Base-by-base conservation (phyloP, 2,329 filamentous ascomycete genomes). In the Rhynchosporium agropyri region DNA sequence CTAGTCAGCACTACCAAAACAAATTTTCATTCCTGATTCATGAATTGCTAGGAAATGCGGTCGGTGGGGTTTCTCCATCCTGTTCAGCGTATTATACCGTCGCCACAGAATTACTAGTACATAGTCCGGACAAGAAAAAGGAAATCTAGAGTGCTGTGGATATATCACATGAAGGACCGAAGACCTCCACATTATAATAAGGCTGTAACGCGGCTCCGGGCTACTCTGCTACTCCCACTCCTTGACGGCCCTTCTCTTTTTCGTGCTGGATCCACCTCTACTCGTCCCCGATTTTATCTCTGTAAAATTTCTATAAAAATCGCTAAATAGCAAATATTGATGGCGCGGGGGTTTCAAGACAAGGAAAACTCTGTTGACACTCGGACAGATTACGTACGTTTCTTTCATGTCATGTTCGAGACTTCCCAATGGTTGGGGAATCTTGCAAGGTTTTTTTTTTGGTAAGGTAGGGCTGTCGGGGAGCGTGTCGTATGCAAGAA, bases 61-160 rank as follows among this genome's bases (percentile, higher is more conserved):
- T 20, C 20, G 20, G 26, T 40, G 28, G 20, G 12, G 28, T 45
- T 33, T 45, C 40, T 45, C 43, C 40, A 13, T 43, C n/a, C 20
- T 43, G 12, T 40, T 29, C 53, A 29, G 53, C 48, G 54, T 50
- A 60, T 12, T 58, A 33, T 3, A 26, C 61, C 61, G 57, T 56
- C 43, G 51, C 56, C 61, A 63, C 61, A 31, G 60, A 51, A 57
- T 57, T 63, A 63, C 51, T 55, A 20, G 20, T 55, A 29, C 42
- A 33, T 33, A 26, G 38, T 49, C 38, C 53, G 38, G 48, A 61
- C n/a, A 50, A 29, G 36, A 50, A 49, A 38, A 50, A 29, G 29
- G 38, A 54, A 40, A 26, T 54, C 49, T 54, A 54, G 50, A 54
- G 38, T 40, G 40, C 8, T 20, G 57, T 59, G 57, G 57, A 59